Percentiles rank a stretch among this genome's conserved stretches.
Evolutionary conservation across 108 stramenopile species (phyloP).

Genomic region (Nitzschia palea): DNA sequence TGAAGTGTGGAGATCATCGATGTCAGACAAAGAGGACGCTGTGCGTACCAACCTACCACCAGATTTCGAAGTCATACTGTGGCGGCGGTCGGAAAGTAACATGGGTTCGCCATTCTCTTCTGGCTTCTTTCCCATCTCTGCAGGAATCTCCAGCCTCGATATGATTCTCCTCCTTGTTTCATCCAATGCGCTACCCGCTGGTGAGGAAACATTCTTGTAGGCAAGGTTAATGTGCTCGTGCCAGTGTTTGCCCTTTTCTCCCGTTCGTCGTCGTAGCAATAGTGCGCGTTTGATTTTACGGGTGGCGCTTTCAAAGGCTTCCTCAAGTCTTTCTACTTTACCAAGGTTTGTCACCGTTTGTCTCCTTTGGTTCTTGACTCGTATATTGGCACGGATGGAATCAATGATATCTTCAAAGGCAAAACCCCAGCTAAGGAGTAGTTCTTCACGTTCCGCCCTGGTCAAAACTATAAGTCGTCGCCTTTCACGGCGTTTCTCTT

Average conservation of each 20-base stretch:
- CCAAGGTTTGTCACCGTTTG: constrained; percentile 67
- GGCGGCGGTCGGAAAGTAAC: not conserved
- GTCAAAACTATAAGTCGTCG: constrained; percentile 51
- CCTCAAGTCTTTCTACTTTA: constrained; percentile 50
- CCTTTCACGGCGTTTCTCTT: constrained; percentile 31
- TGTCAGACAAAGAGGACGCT: constrained; percentile 6
- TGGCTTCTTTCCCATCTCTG: not conserved
- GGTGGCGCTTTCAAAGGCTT: constrained; percentile 46
- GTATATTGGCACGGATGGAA: constrained; percentile 58
- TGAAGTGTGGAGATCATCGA: constrained; percentile 4
- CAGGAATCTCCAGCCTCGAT: not conserved
- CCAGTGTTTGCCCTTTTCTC: constrained; percentile 23
- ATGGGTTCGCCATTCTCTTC: not conserved
- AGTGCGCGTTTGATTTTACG: constrained; percentile 41
- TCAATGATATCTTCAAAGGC: constrained; percentile 58
- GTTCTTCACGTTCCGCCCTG: constrained; percentile 54
- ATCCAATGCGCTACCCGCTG: not conserved
- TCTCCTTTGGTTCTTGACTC: constrained; percentile 61
- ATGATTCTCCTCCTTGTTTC: not conserved
- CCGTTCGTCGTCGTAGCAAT: constrained; percentile 28
- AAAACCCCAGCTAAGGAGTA: constrained; percentile 60
- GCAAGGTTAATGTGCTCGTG: constrained; percentile 27
- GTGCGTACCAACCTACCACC: not conserved
- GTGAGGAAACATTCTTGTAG: not conserved
- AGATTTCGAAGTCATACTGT: not conserved